Evolutionary conservation across 2,329 filamentous ascomycete species (phyloP).

Genomic region (Bipolaris gigantea): DNA sequence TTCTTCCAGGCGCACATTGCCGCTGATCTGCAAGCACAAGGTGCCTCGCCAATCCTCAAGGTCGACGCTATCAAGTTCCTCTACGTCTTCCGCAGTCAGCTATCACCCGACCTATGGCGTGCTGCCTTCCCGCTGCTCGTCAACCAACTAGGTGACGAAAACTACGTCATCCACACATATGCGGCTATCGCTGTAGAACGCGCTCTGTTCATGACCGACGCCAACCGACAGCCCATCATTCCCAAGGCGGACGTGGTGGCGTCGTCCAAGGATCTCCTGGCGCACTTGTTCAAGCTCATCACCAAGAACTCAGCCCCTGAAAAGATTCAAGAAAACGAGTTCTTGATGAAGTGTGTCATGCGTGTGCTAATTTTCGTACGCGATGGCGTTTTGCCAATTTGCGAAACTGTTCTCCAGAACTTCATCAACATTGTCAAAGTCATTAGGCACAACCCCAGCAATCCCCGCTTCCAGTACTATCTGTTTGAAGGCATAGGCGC

Average conservation of each 20-base stretch:
- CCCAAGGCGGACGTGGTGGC: conserved; percentile 75
- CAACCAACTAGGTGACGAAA: conserved; percentile 82
- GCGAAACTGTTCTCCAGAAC: conserved; percentile 78
- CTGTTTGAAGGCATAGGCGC: conserved; percentile 95
- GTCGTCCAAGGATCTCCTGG: conserved; percentile 80
- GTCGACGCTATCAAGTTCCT: conserved; percentile 98
- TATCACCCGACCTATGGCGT: conserved; percentile 90
- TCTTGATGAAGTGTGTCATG: conserved; percentile 98
- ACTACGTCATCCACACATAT: conserved; percentile 98
- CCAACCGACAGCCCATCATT: conserved; percentile 76
- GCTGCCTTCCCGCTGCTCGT: conserved; percentile 86
- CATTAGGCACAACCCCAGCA: conserved; percentile 93
- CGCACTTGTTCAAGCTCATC: conserved; percentile 89
- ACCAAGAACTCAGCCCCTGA: conserved; percentile 80
- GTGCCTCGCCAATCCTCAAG: conserved; percentile 82
- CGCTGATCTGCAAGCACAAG: conserved; percentile 75
- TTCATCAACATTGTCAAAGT: conserved; percentile 87
- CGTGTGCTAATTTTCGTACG: conserved; percentile 92
- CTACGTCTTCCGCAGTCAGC: conserved; percentile 93
- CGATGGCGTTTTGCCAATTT: conserved; percentile 73
- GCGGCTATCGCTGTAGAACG: conserved; percentile 96
- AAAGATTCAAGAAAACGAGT: conserved; percentile 98
- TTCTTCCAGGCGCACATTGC: conserved; percentile 95
- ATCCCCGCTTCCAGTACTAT: conserved; percentile 97
- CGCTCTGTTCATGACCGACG: conserved; percentile 80